Evolutionary conservation across 257 asterid genomes (phyloP).

Genomic region (Solanum arcanum): DNA sequence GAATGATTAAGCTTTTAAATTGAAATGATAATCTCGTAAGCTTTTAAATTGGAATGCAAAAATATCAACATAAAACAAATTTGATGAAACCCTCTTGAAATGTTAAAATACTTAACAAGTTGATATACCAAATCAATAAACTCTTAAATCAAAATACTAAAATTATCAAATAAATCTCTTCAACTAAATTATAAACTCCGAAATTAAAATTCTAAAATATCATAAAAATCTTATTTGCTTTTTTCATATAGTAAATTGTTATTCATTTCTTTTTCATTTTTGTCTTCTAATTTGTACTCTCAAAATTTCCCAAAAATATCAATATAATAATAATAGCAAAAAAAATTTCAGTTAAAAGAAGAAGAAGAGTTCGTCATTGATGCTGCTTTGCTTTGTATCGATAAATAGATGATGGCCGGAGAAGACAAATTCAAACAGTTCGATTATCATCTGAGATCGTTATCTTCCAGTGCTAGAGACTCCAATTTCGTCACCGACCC

Average conservation of each 20-base stretch:
- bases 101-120: too few species aligned
- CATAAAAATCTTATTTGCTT: too few species aligned
- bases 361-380: not conserved
- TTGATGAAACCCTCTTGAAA: not conserved
- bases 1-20: too few species aligned
- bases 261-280: too few species aligned
- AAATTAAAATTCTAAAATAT: not conserved
- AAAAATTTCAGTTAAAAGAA: not conserved
- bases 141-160: too few species aligned
- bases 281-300: too few species aligned
- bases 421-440: constrained; percentile 32
- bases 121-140: too few species aligned
- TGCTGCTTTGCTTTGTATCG: not conserved
- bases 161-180: not conserved
- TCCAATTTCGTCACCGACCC: constrained; percentile 61
- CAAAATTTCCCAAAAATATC: not conserved
- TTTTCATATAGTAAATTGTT: not conserved
- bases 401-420: constrained; percentile 10
- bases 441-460: constrained; percentile 71
- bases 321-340: too few species aligned
- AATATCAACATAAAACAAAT: too few species aligned
- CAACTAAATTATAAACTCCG: not conserved
- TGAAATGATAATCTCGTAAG: not conserved
- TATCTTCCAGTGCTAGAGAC: constrained; percentile 68
- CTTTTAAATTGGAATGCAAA: too few species aligned